Base-by-base conservation (phyloP, 768 basidiomycete genomes). In the Solioccasus polychromus region DNA sequence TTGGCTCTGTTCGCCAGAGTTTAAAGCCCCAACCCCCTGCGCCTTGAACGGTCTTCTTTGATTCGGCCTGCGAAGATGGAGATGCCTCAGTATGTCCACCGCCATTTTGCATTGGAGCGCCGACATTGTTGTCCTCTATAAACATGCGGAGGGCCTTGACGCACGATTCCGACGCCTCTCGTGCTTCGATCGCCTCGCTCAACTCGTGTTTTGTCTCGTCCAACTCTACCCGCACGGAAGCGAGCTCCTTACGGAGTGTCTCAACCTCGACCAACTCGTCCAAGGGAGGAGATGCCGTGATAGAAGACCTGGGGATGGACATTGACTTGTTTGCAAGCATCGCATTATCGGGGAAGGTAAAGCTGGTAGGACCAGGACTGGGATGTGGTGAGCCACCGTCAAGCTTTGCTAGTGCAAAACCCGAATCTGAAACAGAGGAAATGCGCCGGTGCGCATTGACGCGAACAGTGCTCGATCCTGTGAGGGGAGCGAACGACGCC, bases 121-220 rank as follows among this genome's bases (percentile, higher is more conserved):
- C 85, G 39, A 87, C 72, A 45, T 81, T 80, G 61, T 84, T 81
- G 52, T 88, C 82, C 18, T 78, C 79, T 52, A 91, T 90, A 60
- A 87, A 97, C 46, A 82, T 85, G 29, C 92, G 76, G 34, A 98
- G 71, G 0, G 87, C 89, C 44, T 79, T 82, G 52, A 88, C 81
- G 61, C 91, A 93, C 1, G 78, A 78, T 53, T 97, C 92, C 28
- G 87, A 89, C 4, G 94, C 94, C 59, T 91, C 83, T 38, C 82
- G 75, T 3, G 89, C 91, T 65, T 97, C 94, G 50, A 79, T 83
- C 1, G 83, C 75, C 59, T 95, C 92, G 30, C 60, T 71, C 36
- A 95, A 68, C 47, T 91, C 87, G 49, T 79, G 76, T 55, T 78
- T 79, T 15, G 77, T 72, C 24, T 75, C 78, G 26, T 83, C 81